Evolutionary conservation across 352 stramenopile genomes (phyloP).

Genomic region (Globisporangium splendens): DNA sequence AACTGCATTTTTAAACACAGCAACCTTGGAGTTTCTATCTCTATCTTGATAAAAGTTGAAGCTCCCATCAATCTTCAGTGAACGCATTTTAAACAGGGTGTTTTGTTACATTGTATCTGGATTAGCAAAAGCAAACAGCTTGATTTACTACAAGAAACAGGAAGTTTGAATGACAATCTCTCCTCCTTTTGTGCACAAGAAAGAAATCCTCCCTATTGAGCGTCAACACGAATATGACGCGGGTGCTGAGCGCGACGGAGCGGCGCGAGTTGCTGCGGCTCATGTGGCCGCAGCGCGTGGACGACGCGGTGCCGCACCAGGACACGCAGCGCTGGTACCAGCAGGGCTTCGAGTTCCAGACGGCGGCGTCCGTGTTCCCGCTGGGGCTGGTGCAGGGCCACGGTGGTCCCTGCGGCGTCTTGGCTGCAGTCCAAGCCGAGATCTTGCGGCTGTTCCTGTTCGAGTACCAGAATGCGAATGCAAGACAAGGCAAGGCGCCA

Average conservation of each 20-base stretch:
- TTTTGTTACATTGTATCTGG: too few species aligned
- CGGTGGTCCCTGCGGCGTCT: slow-evolving; percentile 77
- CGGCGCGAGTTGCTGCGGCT: slow-evolving; percentile 18
- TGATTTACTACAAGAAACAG: too few species aligned
- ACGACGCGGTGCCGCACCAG: slow-evolving; percentile 5
- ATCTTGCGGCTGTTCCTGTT: slow-evolving; percentile 62
- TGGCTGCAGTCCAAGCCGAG: slow-evolving; percentile 76
- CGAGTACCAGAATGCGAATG: slow-evolving; percentile 13
- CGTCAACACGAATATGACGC: background rate
- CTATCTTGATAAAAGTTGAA: too few species aligned
- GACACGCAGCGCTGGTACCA: slow-evolving; percentile 52
- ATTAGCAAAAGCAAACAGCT: too few species aligned
- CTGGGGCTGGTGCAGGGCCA: slow-evolving; percentile 73
- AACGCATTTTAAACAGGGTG: too few species aligned
- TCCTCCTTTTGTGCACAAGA: too few species aligned
- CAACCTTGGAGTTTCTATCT: too few species aligned
- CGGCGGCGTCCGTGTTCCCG: slow-evolving; percentile 25
- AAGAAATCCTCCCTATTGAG: too few species aligned
- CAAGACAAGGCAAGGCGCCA: background rate
- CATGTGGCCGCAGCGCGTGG: slow-evolving; percentile 35
- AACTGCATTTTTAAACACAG: too few species aligned
- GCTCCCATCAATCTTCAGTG: too few species aligned
- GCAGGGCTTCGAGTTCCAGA: slow-evolving; percentile 53
- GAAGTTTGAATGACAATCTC: too few species aligned
- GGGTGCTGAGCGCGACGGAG: background rate